Conservation (phyloP, 31 red algal species). For the Asparagopsis taxiformis region DNA sequence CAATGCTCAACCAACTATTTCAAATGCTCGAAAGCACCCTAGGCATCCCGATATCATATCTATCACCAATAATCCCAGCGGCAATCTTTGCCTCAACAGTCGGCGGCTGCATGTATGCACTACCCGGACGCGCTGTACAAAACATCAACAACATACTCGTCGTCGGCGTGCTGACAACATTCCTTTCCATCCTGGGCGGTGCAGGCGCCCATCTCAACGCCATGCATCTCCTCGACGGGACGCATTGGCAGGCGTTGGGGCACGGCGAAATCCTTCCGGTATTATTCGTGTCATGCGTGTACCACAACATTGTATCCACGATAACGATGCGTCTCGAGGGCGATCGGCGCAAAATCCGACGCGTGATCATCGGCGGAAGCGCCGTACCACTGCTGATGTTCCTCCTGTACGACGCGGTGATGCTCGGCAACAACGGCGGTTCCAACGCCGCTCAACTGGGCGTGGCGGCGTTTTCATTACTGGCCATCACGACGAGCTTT, state of each 20-base stretch:
- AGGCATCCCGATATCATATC: background rate
- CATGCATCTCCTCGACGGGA: background rate
- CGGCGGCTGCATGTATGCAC: conserved; percentile 20
- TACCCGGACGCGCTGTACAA: conserved; percentile 7
- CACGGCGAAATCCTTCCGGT: conserved; percentile 28
- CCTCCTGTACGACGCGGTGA: conserved; percentile 49
- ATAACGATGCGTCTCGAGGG: conserved; percentile 53
- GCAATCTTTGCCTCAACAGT: conserved; percentile 18
- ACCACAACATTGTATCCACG: conserved; percentile 28
- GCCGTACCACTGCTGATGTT: conserved; percentile 51
- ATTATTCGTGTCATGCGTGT: conserved; percentile 55
- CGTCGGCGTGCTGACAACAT: conserved; percentile 8
- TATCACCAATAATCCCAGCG: background rate
- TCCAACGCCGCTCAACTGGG: background rate
- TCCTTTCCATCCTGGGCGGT: background rate
- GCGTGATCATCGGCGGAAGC: conserved; percentile 15
- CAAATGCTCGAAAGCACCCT: background rate
- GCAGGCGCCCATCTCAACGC: background rate
- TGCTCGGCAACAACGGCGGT: conserved; percentile 20
- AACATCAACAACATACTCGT: conserved; percentile 60
- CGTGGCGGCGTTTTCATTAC: conserved; percentile 30
- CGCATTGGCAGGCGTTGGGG: conserved; percentile 25
- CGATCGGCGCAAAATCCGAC: conserved; percentile 32
- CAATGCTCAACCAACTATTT: conserved; percentile 11
- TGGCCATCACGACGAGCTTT: conserved; percentile 62